Base-by-base conservation (phyloP, 345 rosid species). In the Passiflora organensis region DNA sequence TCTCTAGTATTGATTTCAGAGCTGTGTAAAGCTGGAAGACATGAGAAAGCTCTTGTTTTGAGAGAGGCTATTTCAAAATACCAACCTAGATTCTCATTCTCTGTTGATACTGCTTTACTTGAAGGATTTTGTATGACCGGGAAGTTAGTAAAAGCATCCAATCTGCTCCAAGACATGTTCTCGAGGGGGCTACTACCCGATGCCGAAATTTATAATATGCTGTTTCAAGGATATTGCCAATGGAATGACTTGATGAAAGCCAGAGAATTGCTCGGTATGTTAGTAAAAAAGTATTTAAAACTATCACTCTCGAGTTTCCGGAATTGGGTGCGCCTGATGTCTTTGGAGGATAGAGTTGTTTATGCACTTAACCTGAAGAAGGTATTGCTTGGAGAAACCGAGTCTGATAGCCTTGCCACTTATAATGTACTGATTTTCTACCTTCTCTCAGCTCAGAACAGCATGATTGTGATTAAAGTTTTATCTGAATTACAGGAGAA, bases 361-460 rank as follows among this genome's bases (percentile, higher is more conserved):
- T 51, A 22, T 59, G 91, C 82, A 49, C 6, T 78, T 48, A 70
- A 63, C 62, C 60, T 89, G 73, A 83, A 76, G 67, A 74, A 76
- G 56, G 42, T 80, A 48, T 67, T 86, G 69, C 68, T 69, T 15
- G 53, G 70, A 68, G 72, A 70, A 54, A 65, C 63, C 56, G 68
- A 53, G 59, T 58, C 56, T 55, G 36, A 52, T 25, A 50, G 66
- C 37, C 60, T 71, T 14, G 37, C 72, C n/a, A 25, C 75, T 53
- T 78, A 77, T 50, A 89, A 86, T 69, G 67, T 86, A 25, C 69
- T 86, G 53, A 44, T 84, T 41, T 86, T 82, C 72, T 63, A 76
- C 72, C 69, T 82, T 50, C 56, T 86, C 56, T 64, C 60, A 37
- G 57, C 72, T 1, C 70, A 80, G 53, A 79, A 79, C 46, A 32